A percentile compares a stretch with the other conserved stretches of the same genome.
These are phyloP conservation scores for Trichoderma parareesei DNA, from an alignment of 495 filamentous ascomycete genomes.

Conservation along the genomic window DNA sequence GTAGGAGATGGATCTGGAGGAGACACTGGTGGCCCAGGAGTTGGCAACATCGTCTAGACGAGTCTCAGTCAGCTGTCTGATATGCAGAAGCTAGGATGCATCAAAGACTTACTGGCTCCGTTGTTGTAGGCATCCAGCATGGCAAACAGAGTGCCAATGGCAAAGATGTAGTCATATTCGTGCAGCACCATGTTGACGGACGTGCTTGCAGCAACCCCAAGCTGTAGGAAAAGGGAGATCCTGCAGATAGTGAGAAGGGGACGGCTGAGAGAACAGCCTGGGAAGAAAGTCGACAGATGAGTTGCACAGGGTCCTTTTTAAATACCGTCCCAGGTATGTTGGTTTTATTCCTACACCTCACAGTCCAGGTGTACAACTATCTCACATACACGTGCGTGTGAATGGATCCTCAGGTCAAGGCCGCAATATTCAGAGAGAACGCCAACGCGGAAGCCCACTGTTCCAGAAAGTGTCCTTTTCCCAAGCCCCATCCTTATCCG, in stretches of 20 bases:
- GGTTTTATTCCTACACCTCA: not conserved
- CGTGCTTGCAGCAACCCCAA: not conserved
- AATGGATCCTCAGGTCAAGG: too few species aligned
- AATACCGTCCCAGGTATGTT: not conserved
- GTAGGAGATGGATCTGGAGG: constrained; percentile 56
- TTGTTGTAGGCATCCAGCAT: constrained; percentile 49
- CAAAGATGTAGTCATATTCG: constrained; percentile 53
- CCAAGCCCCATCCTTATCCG: not conserved
- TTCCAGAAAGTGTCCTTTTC: not conserved
- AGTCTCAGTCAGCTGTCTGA: not conserved
- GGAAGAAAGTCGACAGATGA: not conserved
- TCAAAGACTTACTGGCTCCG: constrained; percentile 46
- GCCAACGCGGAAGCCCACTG: not conserved
- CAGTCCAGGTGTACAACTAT: not conserved
- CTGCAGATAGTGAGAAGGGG: not conserved
- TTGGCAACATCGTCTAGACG: constrained; percentile 62
- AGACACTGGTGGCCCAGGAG: constrained; percentile 61
- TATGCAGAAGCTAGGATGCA: constrained; percentile 10
- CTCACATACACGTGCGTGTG: too few species aligned
- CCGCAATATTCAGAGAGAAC: not conserved
- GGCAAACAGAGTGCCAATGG: constrained; percentile 59
- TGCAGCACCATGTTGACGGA: constrained; percentile 40
- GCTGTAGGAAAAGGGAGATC: not conserved
- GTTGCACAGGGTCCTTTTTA: not conserved
- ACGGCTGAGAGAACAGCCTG: not conserved